phyloP scores from a whole-genome alignment of 2,329 filamentous ascomycete genomes.

The Arthrobotrys sinensis region DNA sequence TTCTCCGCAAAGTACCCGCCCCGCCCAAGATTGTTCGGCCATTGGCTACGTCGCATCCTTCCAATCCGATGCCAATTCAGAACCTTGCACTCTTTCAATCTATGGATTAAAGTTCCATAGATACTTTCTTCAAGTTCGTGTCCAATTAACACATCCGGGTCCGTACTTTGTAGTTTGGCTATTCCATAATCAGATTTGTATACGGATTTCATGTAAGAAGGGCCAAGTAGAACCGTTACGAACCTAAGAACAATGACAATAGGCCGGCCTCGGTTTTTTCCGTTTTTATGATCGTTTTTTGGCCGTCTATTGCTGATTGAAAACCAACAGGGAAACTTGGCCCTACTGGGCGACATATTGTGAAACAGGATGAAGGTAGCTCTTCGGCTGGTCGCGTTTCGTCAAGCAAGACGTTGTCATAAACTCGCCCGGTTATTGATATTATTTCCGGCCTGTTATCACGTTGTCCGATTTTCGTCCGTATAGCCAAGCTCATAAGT shows the following conservation, averaged over 20 bases:
- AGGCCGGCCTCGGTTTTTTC: constrained; percentile 88
- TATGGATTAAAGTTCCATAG: constrained; percentile 88
- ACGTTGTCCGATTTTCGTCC: constrained; percentile 88
- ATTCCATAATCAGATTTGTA: not conserved
- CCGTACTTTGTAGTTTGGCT: constrained; percentile 82
- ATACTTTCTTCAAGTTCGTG: constrained; percentile 98
- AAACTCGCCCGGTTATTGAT: constrained; percentile 90
- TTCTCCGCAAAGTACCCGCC: constrained; percentile 94
- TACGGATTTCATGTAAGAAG: not conserved
- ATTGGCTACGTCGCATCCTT: constrained; percentile 83
- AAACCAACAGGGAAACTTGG: constrained; percentile 87
- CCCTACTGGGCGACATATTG: constrained; percentile 85
- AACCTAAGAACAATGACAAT: constrained; percentile 86
- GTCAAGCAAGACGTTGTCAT: constrained; percentile 90
- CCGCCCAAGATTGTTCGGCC: constrained; percentile 89
- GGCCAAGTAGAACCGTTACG: not conserved
- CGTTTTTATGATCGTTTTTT: constrained; percentile 82
- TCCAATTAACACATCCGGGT: constrained; percentile 93
- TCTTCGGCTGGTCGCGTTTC: constrained; percentile 86
- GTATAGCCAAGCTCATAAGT: constrained; percentile 92
- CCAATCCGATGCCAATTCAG: constrained; percentile 96
- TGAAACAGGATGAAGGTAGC: constrained; percentile 90
- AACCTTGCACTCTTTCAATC: constrained; percentile 89
- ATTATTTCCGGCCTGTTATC: constrained; percentile 98
- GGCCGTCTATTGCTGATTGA: constrained; percentile 81